Base-by-base conservation (phyloP, 805 yeast species). In the Kluyveromyces siamensis region DNA sequence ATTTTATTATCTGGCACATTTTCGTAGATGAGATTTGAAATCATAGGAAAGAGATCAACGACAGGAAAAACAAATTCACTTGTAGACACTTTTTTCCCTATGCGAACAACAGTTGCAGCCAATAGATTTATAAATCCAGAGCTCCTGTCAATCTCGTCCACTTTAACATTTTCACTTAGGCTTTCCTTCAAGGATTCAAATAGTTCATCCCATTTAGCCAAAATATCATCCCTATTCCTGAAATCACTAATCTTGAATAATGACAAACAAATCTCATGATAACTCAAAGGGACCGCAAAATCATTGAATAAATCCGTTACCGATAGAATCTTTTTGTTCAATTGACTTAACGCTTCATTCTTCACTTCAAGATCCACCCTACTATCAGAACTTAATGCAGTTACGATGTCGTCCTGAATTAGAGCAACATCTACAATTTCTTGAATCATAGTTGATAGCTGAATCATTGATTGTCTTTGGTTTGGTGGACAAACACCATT, bases 371-470 rank as follows among this genome's bases (percentile, higher is more conserved):
- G n/a, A n/a, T 59, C 59, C 41, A 64, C 49, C 59, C 85, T 69
- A 14, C 61, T 58, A 60, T 83, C 90, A 16, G 67, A 63, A 38
- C 69, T 65, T n/a, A 83, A 75, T 6, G 79, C 52, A 16, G 67
- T 55, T 45, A 71, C 52, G 17, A 67, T 54, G 57, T 79, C 84
- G 54, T 72, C 72, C 67, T 91, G 99, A 46, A 90, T 75, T 51
- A 81, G 81, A 2, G 96, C 93, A 36, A 91, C 93, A 41, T 86
- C 93, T 58, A 89, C 79, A 46, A 86, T 76, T 59, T 89, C 96
- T 55, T 81, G 84, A 37, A 90, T 84, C 56, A 76, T 72, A 10
- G 80, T 72, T 1, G 87, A 75, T 49, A 91, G 70, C 57, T 80
- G 81, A 27, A 83, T 79, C 76, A 88, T 83, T 52, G 81, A 80